Base-by-base conservation (phyloP, 108 stramenopile genomes). In the Nitzschia palea region DNA sequence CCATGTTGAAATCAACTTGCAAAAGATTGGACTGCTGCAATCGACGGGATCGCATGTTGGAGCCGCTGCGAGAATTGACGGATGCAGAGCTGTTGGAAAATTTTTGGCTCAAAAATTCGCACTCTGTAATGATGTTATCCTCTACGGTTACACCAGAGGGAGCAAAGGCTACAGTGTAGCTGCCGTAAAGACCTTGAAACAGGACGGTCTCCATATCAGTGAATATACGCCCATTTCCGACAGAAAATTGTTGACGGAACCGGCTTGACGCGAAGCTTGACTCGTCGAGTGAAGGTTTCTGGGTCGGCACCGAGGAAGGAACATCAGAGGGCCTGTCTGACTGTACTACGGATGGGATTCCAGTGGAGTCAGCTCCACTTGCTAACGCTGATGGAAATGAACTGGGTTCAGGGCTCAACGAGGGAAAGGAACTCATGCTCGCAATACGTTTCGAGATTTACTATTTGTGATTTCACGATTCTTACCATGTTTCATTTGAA, bases 1-100 rank as follows among this genome's bases (percentile, higher is more conserved):
- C 44, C 73, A 90, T 82, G 35, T 37, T 81, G 53, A 44, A 84
- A 27, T 64, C 68, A 10, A 82, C 66, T 44, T 59, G 36, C 32
- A 55, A n/a, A 2, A 22, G 45, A 59, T 59, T 30, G 43, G 26
- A 27, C 1, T 12, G 4, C 34, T 73, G 65, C 25, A 43, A 9
- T 25, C 63, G 29, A 17, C 70, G 22, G 27, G 36, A 2, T 4
- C 32, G 29, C 47, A 30, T 53, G 25, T 36, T n/a, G n/a, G n/a
- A n/a, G n/a, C n/a, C n/a, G n/a, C 9, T 14, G 12, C 12, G 9
- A 42, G 40, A 9, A 42, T 42, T 42, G 40, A 15, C 15, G 56
- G 14, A 50, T 15, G 18, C 47, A n/a, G 15, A 17, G 14, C 2
- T 10, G 32, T 4, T 40, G n/a, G 9, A 32, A 55, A 37, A 17